phyloP scores from a whole-genome alignment of 805 yeast genomes.

The Jamesozyma hellenica region DNA sequence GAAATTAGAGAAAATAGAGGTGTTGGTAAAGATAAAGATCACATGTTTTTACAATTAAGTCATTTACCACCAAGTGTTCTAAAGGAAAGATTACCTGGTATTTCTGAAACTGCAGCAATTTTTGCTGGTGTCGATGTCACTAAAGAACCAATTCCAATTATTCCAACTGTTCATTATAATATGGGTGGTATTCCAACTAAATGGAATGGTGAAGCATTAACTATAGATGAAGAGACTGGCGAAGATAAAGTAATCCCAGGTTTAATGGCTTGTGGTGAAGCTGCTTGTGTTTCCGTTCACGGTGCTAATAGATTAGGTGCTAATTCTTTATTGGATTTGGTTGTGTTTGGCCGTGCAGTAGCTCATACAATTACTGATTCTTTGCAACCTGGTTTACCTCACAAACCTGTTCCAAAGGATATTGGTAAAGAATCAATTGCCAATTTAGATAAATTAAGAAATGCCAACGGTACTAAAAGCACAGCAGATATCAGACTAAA shows the following conservation, averaged over 20 bases:
- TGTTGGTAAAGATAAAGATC: constrained; percentile 94
- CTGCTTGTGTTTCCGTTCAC: constrained; percentile 97
- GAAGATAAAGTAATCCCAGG: constrained; percentile 89
- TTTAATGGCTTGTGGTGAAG: constrained; percentile 94
- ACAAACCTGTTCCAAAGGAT: constrained; percentile 71
- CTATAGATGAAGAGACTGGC: constrained; percentile 68
- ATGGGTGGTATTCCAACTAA: constrained; percentile 99
- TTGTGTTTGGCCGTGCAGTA: constrained; percentile 97
- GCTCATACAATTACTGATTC: constrained; percentile 82
- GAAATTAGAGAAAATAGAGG: constrained; percentile 99
- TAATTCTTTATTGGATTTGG: constrained; percentile 90
- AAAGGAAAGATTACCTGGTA: constrained; percentile 96
- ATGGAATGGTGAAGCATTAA: constrained; percentile 91
- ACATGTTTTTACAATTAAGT: constrained; percentile 85
- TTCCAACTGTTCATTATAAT: constrained; percentile 97
- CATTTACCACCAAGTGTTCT: constrained; percentile 88
- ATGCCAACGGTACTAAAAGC: constrained; percentile 66
- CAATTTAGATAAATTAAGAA: constrained; percentile 81
- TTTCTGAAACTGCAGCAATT: constrained; percentile 95
- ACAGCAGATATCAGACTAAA: constrained; percentile 84
- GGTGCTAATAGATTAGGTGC: constrained; percentile 99
- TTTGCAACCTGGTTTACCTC: constrained; percentile 82
- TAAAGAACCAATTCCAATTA: constrained; percentile 95
- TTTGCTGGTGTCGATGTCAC: constrained; percentile 99
- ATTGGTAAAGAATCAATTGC: constrained; percentile 84